A percentile compares a stretch with the other conserved stretches of the same genome.
phyloP scores from a whole-genome alignment of 129 eudicot genomes.

The Flaveria trinervia region DNA sequence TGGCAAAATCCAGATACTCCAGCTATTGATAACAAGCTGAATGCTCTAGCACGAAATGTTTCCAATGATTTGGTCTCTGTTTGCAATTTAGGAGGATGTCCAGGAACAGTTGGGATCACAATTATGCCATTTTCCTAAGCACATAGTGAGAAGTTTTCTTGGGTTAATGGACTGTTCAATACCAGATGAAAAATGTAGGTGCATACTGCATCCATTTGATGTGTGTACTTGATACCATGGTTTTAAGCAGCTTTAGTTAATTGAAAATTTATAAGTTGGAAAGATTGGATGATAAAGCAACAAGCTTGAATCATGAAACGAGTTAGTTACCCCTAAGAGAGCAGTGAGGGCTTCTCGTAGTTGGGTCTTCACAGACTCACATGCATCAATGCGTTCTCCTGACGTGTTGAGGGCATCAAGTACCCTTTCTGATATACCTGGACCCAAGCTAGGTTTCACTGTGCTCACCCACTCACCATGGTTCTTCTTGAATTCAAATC shows the following conservation, averaged over 20 bases:
- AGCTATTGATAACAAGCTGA: conserved; percentile 76
- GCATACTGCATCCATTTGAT: neutral
- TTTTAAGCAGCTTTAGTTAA: conserved; percentile 9
- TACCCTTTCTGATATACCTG: conserved; percentile 73
- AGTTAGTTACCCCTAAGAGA: conserved; percentile 58
- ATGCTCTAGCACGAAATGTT: conserved; percentile 73
- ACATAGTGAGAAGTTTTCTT: neutral
- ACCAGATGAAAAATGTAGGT: neutral
- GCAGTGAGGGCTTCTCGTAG: conserved; percentile 62
- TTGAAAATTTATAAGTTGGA: neutral
- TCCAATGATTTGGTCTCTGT: conserved; percentile 65
- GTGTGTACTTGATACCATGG: neutral
- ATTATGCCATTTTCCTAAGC: conserved; percentile 66
- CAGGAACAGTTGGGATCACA: conserved; percentile 83
- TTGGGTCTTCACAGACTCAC: conserved; percentile 53
- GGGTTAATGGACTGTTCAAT: neutral
- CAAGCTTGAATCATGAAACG: neutral
- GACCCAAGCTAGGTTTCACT: conserved; percentile 77
- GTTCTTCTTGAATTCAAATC: conserved; percentile 89
- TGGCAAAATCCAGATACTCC: conserved; percentile 96
- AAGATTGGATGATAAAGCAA: neutral
- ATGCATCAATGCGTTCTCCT: conserved; percentile 50
- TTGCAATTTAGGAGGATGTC: conserved; percentile 83
- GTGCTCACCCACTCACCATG: conserved; percentile 81
- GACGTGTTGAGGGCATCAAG: conserved; percentile 62